phyloP scores from a whole-genome alignment of 176 grass and related monocot genomes.

The Carex scoparia region DNA sequence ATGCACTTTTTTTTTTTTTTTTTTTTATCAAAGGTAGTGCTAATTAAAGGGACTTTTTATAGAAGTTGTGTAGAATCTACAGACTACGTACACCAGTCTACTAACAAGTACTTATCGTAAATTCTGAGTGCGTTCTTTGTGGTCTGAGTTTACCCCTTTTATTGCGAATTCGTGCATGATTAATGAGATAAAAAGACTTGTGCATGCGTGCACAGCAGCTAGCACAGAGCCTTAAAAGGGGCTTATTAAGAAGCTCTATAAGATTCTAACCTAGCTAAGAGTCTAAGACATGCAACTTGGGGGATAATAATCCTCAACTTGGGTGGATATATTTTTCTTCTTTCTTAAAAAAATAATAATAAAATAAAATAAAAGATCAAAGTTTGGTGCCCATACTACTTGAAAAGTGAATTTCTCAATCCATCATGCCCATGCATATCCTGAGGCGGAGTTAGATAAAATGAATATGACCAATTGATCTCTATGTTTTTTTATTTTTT shows the following conservation, averaged over 20 bases:
- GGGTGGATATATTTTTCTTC: neutral
- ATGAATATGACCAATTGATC: no score
- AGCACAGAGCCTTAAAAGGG: slow-evolving; percentile 4
- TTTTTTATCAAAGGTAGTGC: slow-evolving; percentile 15
- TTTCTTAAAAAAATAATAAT: neutral
- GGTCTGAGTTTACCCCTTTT: slow-evolving; percentile 11
- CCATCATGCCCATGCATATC: neutral
- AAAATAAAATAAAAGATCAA: neutral
- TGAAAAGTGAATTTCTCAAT: neutral
- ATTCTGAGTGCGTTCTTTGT: slow-evolving; percentile 22
- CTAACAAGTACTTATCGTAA: neutral
- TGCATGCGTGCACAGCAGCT: slow-evolving; percentile 7
- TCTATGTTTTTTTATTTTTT: no score
- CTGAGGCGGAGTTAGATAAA: no score
- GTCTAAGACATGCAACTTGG: slow-evolving; percentile 6
- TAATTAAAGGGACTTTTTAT: slow-evolving; percentile 23
- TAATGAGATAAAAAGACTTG: slow-evolving; percentile 9
- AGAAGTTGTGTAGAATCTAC: neutral
- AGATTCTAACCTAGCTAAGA: slow-evolving; percentile 25
- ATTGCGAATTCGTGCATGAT: slow-evolving; percentile 9
- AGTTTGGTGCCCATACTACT: neutral
- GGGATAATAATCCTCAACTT: neutral
- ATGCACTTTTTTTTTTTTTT: neutral
- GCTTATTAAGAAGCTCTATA: slow-evolving; percentile 19
- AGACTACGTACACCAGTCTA: neutral